These are phyloP conservation scores for Neocallimastix lanati DNA, from an alignment of 192 early-diverging fungal genomes.

Conservation along the genomic window DNA sequence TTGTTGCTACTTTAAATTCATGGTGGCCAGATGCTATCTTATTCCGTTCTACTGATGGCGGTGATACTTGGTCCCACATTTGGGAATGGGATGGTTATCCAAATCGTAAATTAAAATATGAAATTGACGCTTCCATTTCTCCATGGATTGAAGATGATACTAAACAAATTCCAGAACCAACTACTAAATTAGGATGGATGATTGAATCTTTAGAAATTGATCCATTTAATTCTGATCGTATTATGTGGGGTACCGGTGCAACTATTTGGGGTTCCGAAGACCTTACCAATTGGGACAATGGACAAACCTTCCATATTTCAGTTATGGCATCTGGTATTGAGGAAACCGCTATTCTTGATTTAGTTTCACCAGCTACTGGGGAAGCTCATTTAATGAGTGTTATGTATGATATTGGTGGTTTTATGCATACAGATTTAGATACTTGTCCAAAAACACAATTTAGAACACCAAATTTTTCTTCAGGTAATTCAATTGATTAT, in stretches of 20 bases:
- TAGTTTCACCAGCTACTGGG: slow-evolving; percentile 2
- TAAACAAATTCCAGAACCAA: slow-evolving; percentile 1
- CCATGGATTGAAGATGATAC: neutral
- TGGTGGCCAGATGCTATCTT: slow-evolving; percentile 11
- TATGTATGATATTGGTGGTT: slow-evolving; percentile 2
- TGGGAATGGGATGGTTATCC: slow-evolving; percentile 3
- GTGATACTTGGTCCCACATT: slow-evolving; percentile 7
- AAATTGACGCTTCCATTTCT: neutral
- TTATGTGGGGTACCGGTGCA: slow-evolving; percentile 3
- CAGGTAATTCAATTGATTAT: neutral
- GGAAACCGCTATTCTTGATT: slow-evolving; percentile 2
- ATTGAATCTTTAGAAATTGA: slow-evolving; percentile 2
- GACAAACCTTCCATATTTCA: neutral
- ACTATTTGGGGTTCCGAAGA: slow-evolving; percentile 3
- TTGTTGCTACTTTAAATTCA: slow-evolving; percentile 8
- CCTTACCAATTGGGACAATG: slow-evolving; percentile 2
- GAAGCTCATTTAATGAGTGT: neutral
- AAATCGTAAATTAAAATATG: neutral
- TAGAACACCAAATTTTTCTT: neutral
- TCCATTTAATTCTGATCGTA: slow-evolving; percentile 2
- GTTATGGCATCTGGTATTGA: neutral
- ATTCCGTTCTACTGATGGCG: slow-evolving; percentile 8
- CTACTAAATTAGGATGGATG: slow-evolving; percentile 2
- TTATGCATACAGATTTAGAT: slow-evolving; percentile 1
- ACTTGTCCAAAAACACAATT: neutral